Percentiles rank a stretch among this genome's conserved stretches.
Conservation (phyloP, 768 basidiomycete genomes). For the Candolleomyces eurysporus region DNA sequence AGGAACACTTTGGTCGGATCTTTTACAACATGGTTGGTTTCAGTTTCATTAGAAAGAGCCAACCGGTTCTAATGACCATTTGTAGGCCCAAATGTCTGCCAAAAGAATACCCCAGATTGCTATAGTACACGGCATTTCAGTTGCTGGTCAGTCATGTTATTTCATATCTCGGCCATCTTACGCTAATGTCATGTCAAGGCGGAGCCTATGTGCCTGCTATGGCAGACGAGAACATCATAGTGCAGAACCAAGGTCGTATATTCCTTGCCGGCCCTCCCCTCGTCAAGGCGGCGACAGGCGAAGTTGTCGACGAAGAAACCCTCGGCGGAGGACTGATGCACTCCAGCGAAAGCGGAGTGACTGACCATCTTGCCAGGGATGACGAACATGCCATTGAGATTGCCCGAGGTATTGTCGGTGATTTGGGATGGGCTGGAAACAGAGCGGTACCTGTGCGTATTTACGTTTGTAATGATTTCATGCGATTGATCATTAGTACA, state of each 20-base stretch:
- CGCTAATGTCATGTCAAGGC: conserved; percentile 36
- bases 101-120: conserved; percentile 89
- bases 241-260: conserved; percentile 87
- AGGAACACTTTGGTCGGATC: conserved; percentile 92
- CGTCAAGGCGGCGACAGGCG: conserved; percentile 93
- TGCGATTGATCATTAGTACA: conserved; percentile 18
- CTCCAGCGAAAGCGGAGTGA: conserved; percentile 87
- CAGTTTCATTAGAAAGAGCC: background rate
- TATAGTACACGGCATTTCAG: conserved; percentile 91
- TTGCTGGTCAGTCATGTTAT: conserved; percentile 56
- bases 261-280: conserved; percentile 94
- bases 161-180: background rate
- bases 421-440: conserved; percentile 66
- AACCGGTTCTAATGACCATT: background rate
- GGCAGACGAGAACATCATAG: conserved; percentile 93
- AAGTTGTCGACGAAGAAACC: conserved; percentile 89
- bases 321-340: conserved; percentile 92
- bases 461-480: background rate
- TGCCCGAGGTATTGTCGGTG: conserved; percentile 73
- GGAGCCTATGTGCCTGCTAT: conserved; percentile 96
- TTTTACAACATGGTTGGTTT: conserved; percentile 92
- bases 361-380: conserved; percentile 81
- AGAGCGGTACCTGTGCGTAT: conserved; percentile 45
- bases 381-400: conserved; percentile 85
- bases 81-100: conserved; percentile 88